Conservation (phyloP, 1,284 basidiomycete species). For the Pseudozyma pruni region DNA sequence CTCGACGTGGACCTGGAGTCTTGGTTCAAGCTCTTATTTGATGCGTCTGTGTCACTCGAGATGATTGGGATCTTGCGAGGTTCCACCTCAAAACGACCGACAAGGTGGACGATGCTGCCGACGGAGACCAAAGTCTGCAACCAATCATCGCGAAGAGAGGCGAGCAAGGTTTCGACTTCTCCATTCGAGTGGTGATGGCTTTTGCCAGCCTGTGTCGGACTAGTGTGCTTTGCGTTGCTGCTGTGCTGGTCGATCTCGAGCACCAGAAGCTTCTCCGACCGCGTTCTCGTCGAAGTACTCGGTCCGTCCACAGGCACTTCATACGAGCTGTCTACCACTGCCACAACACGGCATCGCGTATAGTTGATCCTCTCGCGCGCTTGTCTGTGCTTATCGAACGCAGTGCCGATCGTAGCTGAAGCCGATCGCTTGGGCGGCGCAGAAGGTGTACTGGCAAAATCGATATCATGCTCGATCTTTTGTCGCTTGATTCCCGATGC, state of each 20-base stretch:
- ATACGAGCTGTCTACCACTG: conserved; percentile 23
- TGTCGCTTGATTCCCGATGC: conserved; percentile 28
- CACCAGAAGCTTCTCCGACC: conserved; percentile 32
- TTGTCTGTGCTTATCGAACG: not conserved
- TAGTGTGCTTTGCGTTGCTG: conserved; percentile 9
- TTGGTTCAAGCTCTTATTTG: too few species aligned
- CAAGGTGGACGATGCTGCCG: conserved; percentile 52
- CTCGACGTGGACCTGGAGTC: not conserved
- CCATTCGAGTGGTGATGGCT: not conserved
- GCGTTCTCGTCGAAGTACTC: conserved; percentile 8
- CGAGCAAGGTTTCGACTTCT: conserved; percentile 19
- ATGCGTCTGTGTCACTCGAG: conserved; percentile 1
- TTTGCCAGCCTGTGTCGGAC: not conserved
- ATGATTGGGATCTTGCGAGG: conserved; percentile 9
- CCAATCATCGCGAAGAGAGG: conserved; percentile 60
- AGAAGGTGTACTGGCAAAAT: not conserved
- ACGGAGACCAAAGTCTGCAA: conserved; percentile 30
- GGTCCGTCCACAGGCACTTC: not conserved
- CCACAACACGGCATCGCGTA: conserved; percentile 29
- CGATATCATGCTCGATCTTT: conserved; percentile 11
- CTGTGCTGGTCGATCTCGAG: conserved; percentile 24
- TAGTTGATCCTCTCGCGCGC: conserved; percentile 16
- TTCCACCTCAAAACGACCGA: conserved; percentile 43
- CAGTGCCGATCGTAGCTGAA: not conserved
- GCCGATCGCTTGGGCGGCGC: not conserved